A percentile compares a stretch with the other conserved stretches of the same genome.
Conservation (phyloP, 306 rosid genomes). For the Quercus engelmannii region DNA sequence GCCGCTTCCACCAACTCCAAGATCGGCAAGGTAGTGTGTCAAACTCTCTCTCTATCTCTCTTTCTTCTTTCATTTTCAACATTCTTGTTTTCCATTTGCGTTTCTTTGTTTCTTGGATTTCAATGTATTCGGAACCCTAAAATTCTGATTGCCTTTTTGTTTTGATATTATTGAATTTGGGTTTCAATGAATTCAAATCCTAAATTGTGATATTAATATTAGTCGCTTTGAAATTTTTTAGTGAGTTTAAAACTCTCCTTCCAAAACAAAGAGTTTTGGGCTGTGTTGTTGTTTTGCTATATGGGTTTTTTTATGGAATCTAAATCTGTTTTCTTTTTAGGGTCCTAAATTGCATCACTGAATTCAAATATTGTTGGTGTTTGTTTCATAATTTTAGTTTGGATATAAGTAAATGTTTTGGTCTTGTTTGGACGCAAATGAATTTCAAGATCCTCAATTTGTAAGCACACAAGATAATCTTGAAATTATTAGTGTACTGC, state of each 20-base stretch:
- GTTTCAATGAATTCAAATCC: not conserved
- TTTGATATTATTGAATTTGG: conserved; percentile 8
- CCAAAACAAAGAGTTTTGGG: not conserved
- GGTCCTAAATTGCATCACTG: not conserved
- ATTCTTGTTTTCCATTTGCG: not conserved
- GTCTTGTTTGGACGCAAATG: not conserved
- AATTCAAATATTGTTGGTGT: not conserved
- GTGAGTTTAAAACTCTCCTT: not conserved
- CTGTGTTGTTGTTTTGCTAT: not conserved
- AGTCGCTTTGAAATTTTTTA: not conserved
- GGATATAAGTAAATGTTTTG: not conserved
- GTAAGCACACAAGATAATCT: not conserved
- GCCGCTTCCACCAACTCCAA: conserved; percentile 41
- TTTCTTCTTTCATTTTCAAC: not conserved
- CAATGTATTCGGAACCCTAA: not conserved
- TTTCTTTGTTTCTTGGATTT: not conserved
- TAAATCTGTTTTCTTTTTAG: not conserved
- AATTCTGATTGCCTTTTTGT: not conserved
- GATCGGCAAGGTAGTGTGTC: conserved; percentile 50
- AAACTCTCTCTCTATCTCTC: not conserved
- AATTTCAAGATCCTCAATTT: not conserved
- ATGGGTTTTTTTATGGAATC: not conserved
- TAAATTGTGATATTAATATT: not conserved
- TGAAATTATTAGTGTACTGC: not conserved
- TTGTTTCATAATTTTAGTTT: not conserved